A percentile compares a stretch with the other conserved stretches of the same genome.
These are phyloP conservation scores for Inga laurina DNA, from an alignment of 306 rosid genomes.

Conservation along the genomic window DNA sequence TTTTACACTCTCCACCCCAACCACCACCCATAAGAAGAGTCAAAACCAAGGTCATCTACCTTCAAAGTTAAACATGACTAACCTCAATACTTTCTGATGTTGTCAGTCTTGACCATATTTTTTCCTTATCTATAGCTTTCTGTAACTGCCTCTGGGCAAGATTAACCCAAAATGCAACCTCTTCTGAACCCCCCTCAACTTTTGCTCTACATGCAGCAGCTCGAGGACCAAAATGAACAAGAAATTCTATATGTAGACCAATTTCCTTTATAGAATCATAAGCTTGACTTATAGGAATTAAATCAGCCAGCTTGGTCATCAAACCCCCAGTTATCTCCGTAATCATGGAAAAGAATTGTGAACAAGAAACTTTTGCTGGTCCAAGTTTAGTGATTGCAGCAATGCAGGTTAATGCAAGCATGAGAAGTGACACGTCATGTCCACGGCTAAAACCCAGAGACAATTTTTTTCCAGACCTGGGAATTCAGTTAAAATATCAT, in stretches of 20 bases:
- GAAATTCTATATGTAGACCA: constrained; percentile 83
- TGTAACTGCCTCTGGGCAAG: constrained; percentile 85
- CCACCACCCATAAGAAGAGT: constrained; percentile 26
- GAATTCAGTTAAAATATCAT: constrained; percentile 40
- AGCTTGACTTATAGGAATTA: constrained; percentile 72
- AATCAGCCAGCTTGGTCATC: constrained; percentile 88
- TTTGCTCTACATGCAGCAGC: constrained; percentile 82
- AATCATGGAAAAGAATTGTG: constrained; percentile 80
- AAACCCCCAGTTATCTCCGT: constrained; percentile 83
- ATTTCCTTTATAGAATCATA: constrained; percentile 74
- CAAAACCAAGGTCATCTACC: constrained; percentile 32
- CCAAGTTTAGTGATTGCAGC: constrained; percentile 88
- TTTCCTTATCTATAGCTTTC: constrained; percentile 88
- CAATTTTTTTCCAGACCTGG: constrained; percentile 64
- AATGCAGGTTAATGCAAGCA: constrained; percentile 84
- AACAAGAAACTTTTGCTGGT: constrained; percentile 78
- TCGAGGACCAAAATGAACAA: constrained; percentile 91
- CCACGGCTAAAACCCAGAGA: constrained; percentile 47
- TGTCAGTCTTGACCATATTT: constrained; percentile 93
- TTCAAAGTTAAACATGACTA: constrained; percentile 36
- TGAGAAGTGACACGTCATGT: constrained; percentile 67
- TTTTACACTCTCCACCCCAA: constrained; percentile 25
- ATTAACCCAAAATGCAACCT: constrained; percentile 91
- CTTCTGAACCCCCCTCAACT: constrained; percentile 79
- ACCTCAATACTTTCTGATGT: constrained; percentile 99